These are phyloP conservation scores for Pleurotus pulmonarius DNA, from an alignment of 768 basidiomycete species.

Conservation along the genomic window DNA sequence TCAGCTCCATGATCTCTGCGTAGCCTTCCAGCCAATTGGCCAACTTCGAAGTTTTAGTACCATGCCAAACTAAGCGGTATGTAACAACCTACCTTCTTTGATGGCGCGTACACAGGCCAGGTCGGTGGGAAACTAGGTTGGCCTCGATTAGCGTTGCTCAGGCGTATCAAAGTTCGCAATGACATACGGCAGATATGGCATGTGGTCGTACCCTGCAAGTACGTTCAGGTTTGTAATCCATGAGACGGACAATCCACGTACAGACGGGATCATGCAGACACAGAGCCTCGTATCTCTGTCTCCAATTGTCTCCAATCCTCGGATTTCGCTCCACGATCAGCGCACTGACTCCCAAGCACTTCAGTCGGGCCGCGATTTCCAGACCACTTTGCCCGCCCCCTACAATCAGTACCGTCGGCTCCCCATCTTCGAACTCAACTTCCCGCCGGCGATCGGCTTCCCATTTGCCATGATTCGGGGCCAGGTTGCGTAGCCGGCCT, in stretches of 20 bases:
- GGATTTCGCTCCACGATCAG: slow-evolving; percentile 57
- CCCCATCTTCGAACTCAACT: slow-evolving; percentile 38
- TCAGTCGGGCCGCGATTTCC: slow-evolving; percentile 61
- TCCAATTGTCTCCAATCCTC: slow-evolving; percentile 59
- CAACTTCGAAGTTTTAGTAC: slow-evolving; percentile 25
- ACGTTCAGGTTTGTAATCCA: slow-evolving; percentile 9
- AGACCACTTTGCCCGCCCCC: slow-evolving; percentile 70
- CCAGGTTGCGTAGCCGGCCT: slow-evolving; percentile 38
- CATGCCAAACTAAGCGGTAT: too few relatives aligned
- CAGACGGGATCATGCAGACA: slow-evolving; percentile 54
- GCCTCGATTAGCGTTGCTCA: not conserved
- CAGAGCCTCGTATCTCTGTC: slow-evolving; percentile 54
- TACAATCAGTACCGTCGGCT: slow-evolving; percentile 62
- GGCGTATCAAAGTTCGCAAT: not conserved
- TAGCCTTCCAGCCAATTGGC: slow-evolving; percentile 59
- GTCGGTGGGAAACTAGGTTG: slow-evolving; percentile 44
- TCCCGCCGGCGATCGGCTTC: slow-evolving; percentile 38
- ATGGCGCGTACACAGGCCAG: slow-evolving; percentile 56
- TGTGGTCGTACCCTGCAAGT: slow-evolving; percentile 25
- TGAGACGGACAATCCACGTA: slow-evolving; percentile 19
- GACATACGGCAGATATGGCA: slow-evolving; percentile 48
- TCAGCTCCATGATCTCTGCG: slow-evolving; percentile 45
- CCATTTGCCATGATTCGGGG: slow-evolving; percentile 55
- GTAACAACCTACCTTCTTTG: slow-evolving; percentile 31
- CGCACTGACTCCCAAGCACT: slow-evolving; percentile 48